Evolutionary conservation across 1,284 basidiomycete genomes (phyloP), one percentile per base, ranked within the genome.

Genomic region (Cronartium quercuum): DNA sequence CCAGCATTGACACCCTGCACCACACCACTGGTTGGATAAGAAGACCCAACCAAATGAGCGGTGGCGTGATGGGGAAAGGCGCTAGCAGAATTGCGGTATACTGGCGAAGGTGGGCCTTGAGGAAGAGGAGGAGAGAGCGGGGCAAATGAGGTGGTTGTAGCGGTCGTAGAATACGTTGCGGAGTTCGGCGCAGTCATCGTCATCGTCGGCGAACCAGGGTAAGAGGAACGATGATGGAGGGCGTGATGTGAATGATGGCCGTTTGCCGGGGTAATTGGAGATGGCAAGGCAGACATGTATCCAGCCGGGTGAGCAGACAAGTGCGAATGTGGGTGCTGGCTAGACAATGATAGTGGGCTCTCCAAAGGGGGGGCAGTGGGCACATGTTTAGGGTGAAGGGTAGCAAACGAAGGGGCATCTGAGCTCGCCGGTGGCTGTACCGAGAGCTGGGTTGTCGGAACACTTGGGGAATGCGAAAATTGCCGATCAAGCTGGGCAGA

Each of bases 131-230:
- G 37, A 2, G 37, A 47, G 13, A 70, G 34, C 41, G 38, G 60
- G 51, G 35, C 24, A 15, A 71, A 71, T 21, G 69, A 15, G 6
- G 61, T 35, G 12, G 47, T 65, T 64, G 41, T 13, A 29, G 29
- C 29, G 13, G 63, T 37, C 2, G 6, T 35, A 4, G 69, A 61
- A 24, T 64, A 71, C 6, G 69, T 71, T 15, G 69, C 69, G 12
- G 69, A 71, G 35, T 51, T 65, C 5, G 69, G 69, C 12, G 67
- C 35, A 5, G 60, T 65, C 1, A 71, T 42, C 37, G 69, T 57
- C 62, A 71, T 15, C 44, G 47, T 21, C 7, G 69, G 69, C n/a
- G 69, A 65, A 18, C 47, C 62, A 10, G 69, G 69, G 55, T 71
- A 71, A 38, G 69, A 65, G 3, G 35, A 24, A 21, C 61, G 51